These are phyloP conservation scores for Gossypium herbaceum DNA, from an alignment of 345 rosid genomes.

Conservation along the genomic window DNA sequence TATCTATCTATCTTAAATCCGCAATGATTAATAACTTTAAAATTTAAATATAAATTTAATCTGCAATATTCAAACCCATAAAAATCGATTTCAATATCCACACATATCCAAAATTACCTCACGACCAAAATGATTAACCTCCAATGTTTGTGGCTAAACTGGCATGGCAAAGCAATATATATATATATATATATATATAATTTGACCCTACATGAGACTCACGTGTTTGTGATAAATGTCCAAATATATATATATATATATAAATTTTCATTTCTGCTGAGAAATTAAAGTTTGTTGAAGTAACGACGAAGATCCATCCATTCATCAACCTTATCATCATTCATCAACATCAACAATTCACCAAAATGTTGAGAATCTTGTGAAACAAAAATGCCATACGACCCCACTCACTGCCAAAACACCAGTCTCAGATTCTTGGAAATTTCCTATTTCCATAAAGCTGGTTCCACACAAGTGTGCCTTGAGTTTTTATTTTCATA, in stretches of 20 bases:
- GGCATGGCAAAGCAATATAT: not conserved
- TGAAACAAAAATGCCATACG: not conserved
- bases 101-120: not conserved
- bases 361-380: slow-evolving; percentile 9
- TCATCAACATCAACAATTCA: not conserved
- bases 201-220: slow-evolving; percentile 22
- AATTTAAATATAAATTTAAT: too few species aligned
- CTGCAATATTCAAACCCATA: too few species aligned
- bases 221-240: slow-evolving; percentile 40
- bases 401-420: slow-evolving; percentile 15
- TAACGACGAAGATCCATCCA: not conserved
- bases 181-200: too few species aligned
- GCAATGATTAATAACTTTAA: too few species aligned
- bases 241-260: not conserved
- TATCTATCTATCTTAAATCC: too few species aligned
- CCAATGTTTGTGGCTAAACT: too few species aligned
- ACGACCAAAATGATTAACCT: not conserved
- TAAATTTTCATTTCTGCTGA: not conserved
- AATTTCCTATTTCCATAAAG: slow-evolving; percentile 21
- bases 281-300: not conserved
- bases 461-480: not conserved
- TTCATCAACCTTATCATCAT: not conserved
- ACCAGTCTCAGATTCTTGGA: slow-evolving; percentile 21
- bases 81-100: not conserved
- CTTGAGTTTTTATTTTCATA: too few species aligned